Percentiles rank a stretch among this genome's conserved stretches.
phyloP scores from a whole-genome alignment of 169 alveolate species.

The Ichthyophthirius multifiliis region DNA sequence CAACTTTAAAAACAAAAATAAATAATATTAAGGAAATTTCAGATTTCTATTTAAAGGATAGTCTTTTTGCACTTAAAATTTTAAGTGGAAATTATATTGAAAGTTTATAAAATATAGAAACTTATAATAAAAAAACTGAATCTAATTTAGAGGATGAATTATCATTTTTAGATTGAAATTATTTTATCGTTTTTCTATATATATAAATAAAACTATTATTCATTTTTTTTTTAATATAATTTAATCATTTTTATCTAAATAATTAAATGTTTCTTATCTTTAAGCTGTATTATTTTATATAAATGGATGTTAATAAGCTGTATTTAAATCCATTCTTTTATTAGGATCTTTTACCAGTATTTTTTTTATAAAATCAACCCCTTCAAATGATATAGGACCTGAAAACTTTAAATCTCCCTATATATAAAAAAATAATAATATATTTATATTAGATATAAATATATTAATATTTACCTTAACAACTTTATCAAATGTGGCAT shows the following conservation, averaged over 20 bases:
- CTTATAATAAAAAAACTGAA: not conserved
- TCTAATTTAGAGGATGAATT: not conserved
- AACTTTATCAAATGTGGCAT: slow-evolving; percentile 1
- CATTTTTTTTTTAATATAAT: too few relatives aligned
- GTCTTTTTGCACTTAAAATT: not conserved
- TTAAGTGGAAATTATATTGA: not conserved
- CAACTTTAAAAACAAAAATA: not conserved
- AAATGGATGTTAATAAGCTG: not conserved
- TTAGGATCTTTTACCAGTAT: not conserved
- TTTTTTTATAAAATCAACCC: not conserved
- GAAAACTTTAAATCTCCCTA: not conserved
- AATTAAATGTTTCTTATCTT: too few relatives aligned
- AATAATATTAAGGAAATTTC: not conserved
- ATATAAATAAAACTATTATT: too few relatives aligned
- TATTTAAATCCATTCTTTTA: not conserved
- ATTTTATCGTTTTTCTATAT: too few relatives aligned
- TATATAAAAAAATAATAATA: not conserved
- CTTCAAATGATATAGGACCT: not conserved
- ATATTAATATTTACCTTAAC: not conserved
- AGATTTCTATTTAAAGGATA: slow-evolving; percentile 5
- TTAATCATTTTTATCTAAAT: too few relatives aligned
- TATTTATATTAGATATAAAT: not conserved
- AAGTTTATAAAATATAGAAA: not conserved
- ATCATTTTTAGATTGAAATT: slow-evolving; percentile 1
- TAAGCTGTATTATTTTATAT: slow-evolving; percentile 2